A percentile compares a stretch with the other conserved stretches of the same genome.
phyloP scores from a whole-genome alignment of 164 flowering plant genomes.

The Piper betle region DNA sequence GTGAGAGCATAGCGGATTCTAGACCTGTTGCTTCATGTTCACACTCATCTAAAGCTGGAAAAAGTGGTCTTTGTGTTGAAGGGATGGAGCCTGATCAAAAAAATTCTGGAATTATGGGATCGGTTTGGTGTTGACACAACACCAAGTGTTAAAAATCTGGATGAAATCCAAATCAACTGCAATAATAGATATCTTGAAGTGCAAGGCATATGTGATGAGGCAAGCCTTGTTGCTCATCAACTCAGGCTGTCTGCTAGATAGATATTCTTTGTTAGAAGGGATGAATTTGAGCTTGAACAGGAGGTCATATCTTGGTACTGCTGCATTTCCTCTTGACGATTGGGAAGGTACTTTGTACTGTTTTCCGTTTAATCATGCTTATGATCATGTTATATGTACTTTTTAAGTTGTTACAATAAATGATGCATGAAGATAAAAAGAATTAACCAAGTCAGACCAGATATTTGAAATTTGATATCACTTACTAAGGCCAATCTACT shows the following conservation, averaged over 20 bases:
- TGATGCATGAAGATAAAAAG: too few relatives aligned
- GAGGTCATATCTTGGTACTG: constrained; percentile 34
- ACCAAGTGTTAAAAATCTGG: constrained; percentile 5
- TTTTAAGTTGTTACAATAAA: neutral
- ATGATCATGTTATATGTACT: neutral
- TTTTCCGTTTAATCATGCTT: neutral
- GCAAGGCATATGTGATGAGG: constrained; percentile 61
- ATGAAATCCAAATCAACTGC: neutral
- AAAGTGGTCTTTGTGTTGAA: constrained; percentile 4
- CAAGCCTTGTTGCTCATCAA: constrained; percentile 51
- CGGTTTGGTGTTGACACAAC: neutral
- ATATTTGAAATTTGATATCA: too few relatives aligned
- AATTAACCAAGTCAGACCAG: too few relatives aligned
- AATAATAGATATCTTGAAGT: constrained; percentile 40
- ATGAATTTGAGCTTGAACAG: constrained; percentile 19
- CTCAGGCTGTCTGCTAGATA: constrained; percentile 39
- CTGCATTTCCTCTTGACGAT: constrained; percentile 14
- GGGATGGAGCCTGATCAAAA: neutral
- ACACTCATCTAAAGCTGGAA: neutral
- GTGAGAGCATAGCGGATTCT: constrained; percentile 40
- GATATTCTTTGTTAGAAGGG: constrained; percentile 26
- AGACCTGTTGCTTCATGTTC: constrained; percentile 2
- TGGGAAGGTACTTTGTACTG: constrained; percentile 7
- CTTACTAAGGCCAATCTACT: too few relatives aligned
- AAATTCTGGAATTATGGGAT: neutral